phyloP scores from a whole-genome alignment of 2,329 filamentous ascomycete genomes.

The Phialemoniopsis sp. region DNA sequence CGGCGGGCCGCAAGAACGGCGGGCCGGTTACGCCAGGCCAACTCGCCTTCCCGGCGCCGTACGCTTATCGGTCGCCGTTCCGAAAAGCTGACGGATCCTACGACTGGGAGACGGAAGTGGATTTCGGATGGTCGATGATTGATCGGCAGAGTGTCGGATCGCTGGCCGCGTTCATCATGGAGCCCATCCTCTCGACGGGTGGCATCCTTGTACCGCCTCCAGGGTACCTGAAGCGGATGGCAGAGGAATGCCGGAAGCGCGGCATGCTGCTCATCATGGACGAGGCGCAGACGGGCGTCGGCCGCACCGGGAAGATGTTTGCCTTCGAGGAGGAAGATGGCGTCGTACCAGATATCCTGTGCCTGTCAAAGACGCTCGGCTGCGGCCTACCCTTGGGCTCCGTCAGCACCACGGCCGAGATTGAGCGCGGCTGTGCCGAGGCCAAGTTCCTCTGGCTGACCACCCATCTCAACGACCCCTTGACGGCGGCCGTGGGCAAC shows the following conservation, averaged over 20 bases:
- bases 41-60: conserved; percentile 53
- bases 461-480: conserved; percentile 59
- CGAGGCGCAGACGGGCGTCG: conserved; percentile 56
- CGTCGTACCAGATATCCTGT: conserved; percentile 43
- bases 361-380: conserved; percentile 50
- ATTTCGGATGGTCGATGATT: conserved; percentile 58
- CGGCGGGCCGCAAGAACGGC: conserved; percentile 41
- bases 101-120: conserved; percentile 62
- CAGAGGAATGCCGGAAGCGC: conserved; percentile 45
- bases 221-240: conserved; percentile 51
- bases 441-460: conserved; percentile 53
- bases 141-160: conserved; percentile 55
- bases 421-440: conserved; percentile 42
- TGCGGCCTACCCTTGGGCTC: conserved; percentile 54
- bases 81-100: conserved; percentile 53
- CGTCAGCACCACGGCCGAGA: conserved; percentile 49
- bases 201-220: conserved; percentile 52
- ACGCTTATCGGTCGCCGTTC: conserved; percentile 60
- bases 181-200: conserved; percentile 53
- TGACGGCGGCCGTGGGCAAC: conserved; percentile 55
- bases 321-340: conserved; percentile 46
- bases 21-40: conserved; percentile 49
- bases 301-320: conserved; percentile 53
- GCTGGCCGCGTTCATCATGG: conserved; percentile 58
- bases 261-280: conserved; percentile 56